phyloP scores from a whole-genome alignment of 2,329 filamentous ascomycete genomes.

The Talaromyces amestolkiae region DNA sequence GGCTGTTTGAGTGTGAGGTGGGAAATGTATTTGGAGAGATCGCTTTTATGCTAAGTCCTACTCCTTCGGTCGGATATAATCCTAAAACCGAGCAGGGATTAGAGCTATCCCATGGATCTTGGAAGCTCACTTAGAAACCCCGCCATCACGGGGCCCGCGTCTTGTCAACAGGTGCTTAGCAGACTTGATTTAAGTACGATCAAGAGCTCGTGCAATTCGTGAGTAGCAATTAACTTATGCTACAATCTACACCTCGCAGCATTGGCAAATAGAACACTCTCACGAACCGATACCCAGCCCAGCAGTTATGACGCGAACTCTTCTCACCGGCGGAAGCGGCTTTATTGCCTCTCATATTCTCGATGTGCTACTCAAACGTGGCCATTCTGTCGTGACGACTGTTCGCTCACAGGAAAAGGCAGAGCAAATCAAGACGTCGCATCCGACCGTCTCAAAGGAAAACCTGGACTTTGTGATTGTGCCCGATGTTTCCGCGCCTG shows the following conservation, averaged over 20 bases:
- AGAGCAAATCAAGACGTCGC: slow-evolving; percentile 53
- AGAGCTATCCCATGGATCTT: background rate
- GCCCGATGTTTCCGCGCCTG: slow-evolving; percentile 60
- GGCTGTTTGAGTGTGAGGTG: background rate
- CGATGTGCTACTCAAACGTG: slow-evolving; percentile 48
- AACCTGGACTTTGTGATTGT: slow-evolving; percentile 63
- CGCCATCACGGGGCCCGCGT: background rate
- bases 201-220: background rate
- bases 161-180: background rate
- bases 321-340: slow-evolving; percentile 50
- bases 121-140: background rate
- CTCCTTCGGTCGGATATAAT: background rate
- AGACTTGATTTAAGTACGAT: background rate
- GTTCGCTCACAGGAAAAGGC: slow-evolving; percentile 59
- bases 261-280: background rate
- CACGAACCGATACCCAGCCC: background rate
- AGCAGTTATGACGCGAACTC: slow-evolving; percentile 16
- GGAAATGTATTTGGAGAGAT: background rate
- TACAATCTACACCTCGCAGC: background rate
- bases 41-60: background rate
- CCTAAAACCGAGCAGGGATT: background rate
- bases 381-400: slow-evolving; percentile 55
- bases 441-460: slow-evolving; percentile 48
- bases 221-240: background rate
- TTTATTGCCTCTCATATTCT: slow-evolving; percentile 62